Conservation (phyloP, 1,139 yeast genomes). For the Pneumocystis murina region DNA sequence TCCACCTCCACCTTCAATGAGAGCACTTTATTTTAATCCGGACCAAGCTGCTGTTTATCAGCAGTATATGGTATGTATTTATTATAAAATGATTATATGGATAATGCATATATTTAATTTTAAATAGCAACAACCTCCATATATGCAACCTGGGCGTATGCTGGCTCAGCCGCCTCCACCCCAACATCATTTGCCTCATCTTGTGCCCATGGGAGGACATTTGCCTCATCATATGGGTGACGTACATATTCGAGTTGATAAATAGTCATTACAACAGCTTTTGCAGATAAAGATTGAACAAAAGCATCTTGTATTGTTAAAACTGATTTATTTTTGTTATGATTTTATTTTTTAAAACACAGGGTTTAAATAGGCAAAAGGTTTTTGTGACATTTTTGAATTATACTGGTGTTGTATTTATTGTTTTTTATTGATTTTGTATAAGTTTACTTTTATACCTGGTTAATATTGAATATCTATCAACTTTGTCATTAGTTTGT, state of each 20-base stretch:
- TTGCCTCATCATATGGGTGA: neutral
- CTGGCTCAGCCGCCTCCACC: neutral
- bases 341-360: no score
- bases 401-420: no score
- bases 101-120: neutral
- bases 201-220: neutral
- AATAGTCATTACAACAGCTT: neutral
- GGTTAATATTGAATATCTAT: no score
- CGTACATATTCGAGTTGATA: neutral
- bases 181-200: neutral
- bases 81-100: neutral
- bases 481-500: no score
- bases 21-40: slow-evolving; percentile 18
- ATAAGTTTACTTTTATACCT: no score
- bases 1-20: slow-evolving; percentile 11
- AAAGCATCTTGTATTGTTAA: no score
- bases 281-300: no score
- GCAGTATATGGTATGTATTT: slow-evolving; percentile 7
- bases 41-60: slow-evolving; percentile 22
- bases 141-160: neutral
- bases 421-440: no score
- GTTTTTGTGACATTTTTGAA: no score
- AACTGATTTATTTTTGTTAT: no score
- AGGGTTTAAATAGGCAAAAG: no score
- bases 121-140: neutral